Conservation (phyloP, 2,329 filamentous ascomycete genomes). For the Exophiala alcalophila region DNA sequence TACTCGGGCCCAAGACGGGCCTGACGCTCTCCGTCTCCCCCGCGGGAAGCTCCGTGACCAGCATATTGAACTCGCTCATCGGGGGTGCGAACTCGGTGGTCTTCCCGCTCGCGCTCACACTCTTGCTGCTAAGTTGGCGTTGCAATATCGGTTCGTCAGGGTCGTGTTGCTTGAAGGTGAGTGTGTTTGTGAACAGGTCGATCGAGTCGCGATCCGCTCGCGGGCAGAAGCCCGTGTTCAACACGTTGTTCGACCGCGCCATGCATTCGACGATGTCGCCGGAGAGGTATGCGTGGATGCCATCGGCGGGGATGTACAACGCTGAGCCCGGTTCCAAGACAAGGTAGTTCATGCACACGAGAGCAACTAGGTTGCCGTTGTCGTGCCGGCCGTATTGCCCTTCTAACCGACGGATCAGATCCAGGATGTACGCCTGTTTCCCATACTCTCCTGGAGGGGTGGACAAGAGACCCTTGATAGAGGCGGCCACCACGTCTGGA, state of each 20-base stretch:
- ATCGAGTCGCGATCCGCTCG: slow-evolving; percentile 61
- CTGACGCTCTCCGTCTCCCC: slow-evolving; percentile 60
- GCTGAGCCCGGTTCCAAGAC: slow-evolving; percentile 63
- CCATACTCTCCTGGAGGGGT: slow-evolving; percentile 51
- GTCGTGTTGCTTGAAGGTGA: slow-evolving; percentile 64
- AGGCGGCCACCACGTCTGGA: slow-evolving; percentile 51
- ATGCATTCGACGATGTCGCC: slow-evolving; percentile 78
- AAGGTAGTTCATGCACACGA: slow-evolving; percentile 73
- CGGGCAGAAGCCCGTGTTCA: slow-evolving; percentile 73
- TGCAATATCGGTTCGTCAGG: slow-evolving; percentile 56
- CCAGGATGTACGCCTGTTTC: slow-evolving; percentile 56
- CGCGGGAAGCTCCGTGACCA: slow-evolving; percentile 55
- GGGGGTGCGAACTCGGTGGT: slow-evolving; percentile 64
- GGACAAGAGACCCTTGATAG: slow-evolving; percentile 52
- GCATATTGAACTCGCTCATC: slow-evolving; percentile 69
- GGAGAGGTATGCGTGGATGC: slow-evolving; percentile 69
- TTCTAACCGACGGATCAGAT: slow-evolving; percentile 63
- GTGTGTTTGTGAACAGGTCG: slow-evolving; percentile 60
- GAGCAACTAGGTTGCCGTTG: slow-evolving; percentile 65
- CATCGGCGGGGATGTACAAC: slow-evolving; percentile 69
- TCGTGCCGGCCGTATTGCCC: slow-evolving; percentile 63
- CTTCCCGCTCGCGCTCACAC: slow-evolving; percentile 55
- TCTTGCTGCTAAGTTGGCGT: slow-evolving; percentile 48
- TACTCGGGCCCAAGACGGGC: slow-evolving; percentile 58
- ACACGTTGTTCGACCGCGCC: slow-evolving; percentile 71